These are phyloP conservation scores for Pyracantha coccinea DNA, from an alignment of 331 rosid species.

Conservation along the genomic window DNA sequence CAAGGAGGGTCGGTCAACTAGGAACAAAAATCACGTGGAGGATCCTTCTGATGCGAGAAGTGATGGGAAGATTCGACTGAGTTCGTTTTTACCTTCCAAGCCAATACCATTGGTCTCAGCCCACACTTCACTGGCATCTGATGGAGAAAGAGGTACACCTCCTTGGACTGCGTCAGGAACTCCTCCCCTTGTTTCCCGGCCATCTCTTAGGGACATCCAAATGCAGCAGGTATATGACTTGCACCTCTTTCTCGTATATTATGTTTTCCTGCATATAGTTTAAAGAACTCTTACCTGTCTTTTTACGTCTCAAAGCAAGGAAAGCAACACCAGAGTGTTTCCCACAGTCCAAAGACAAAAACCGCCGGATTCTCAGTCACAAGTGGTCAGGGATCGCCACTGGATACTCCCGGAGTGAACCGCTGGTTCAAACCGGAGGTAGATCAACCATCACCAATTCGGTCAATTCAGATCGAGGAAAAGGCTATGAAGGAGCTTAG, in stretches of 20 bases:
- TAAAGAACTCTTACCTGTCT: not conserved
- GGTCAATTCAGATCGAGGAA: slow-evolving; percentile 95
- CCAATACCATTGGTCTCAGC: slow-evolving; percentile 67
- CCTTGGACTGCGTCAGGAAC: slow-evolving; percentile 91
- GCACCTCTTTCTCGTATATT: not conserved
- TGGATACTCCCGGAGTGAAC: slow-evolving; percentile 56
- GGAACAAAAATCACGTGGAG: slow-evolving; percentile 41
- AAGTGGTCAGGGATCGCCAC: slow-evolving; percentile 67
- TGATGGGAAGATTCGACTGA: slow-evolving; percentile 50
- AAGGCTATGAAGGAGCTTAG: slow-evolving; percentile 93
- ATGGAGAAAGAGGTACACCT: slow-evolving; percentile 72
- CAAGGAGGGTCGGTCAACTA: slow-evolving; percentile 21
- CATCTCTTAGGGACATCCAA: slow-evolving; percentile 86
- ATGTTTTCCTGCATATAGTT: not conserved
- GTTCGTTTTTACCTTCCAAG: slow-evolving; percentile 71
- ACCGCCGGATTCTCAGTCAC: slow-evolving; percentile 67
- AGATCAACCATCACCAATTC: slow-evolving; percentile 73
- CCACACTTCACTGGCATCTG: slow-evolving; percentile 36
- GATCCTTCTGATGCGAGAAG: slow-evolving; percentile 34
- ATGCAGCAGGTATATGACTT: slow-evolving; percentile 69
- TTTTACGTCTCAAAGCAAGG: slow-evolving; percentile 33
- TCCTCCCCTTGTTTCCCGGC: slow-evolving; percentile 66
- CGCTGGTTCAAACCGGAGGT: slow-evolving; percentile 94
- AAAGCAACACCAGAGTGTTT: slow-evolving; percentile 51
- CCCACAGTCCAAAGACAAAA: slow-evolving; percentile 71